Evolutionary conservation across 306 rosid genomes (phyloP).

Genomic region (Acmispon strigosus): DNA sequence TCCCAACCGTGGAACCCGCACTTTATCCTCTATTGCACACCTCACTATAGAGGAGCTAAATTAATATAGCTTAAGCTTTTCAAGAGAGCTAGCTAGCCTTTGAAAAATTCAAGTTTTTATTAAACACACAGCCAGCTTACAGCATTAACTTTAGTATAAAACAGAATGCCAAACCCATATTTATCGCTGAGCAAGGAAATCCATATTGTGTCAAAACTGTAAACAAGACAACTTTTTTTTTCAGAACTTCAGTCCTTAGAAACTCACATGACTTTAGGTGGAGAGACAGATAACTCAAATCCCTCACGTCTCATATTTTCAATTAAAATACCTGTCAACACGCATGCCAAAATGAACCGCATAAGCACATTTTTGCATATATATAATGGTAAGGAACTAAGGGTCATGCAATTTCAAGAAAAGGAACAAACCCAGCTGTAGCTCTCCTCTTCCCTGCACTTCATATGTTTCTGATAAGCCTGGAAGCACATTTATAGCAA

Average conservation of each 20-base stretch:
- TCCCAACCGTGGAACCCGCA: too few relatives aligned
- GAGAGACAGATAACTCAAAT: conserved; percentile 90
- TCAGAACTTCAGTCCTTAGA: conserved; percentile 7
- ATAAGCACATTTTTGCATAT: background rate
- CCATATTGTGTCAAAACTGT: conserved; percentile 3
- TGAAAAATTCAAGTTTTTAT: background rate
- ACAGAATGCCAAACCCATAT: conserved; percentile 4
- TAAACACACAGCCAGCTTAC: conserved; percentile 7
- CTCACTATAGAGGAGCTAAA: too few relatives aligned
- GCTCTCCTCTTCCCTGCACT: conserved; percentile 99
- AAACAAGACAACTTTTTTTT: background rate
- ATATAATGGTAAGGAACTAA: background rate
- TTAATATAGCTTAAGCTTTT: background rate
- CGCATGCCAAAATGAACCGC: conserved; percentile 14
- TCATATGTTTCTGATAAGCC: conserved; percentile 87
- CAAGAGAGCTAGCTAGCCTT: background rate
- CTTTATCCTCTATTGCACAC: too few relatives aligned
- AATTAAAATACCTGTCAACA: conserved; percentile 77
- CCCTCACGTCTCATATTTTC: conserved; percentile 99
- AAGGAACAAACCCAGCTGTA: conserved; percentile 76
- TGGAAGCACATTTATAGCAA: conserved; percentile 94
- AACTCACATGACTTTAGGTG: conserved; percentile 98
- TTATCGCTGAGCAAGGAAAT: background rate
- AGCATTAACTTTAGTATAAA: conserved; percentile 6
- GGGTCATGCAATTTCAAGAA: conserved; percentile 12